Evolutionary conservation across 257 asterid species (phyloP).

Genomic region (Linderniella brevidens): DNA sequence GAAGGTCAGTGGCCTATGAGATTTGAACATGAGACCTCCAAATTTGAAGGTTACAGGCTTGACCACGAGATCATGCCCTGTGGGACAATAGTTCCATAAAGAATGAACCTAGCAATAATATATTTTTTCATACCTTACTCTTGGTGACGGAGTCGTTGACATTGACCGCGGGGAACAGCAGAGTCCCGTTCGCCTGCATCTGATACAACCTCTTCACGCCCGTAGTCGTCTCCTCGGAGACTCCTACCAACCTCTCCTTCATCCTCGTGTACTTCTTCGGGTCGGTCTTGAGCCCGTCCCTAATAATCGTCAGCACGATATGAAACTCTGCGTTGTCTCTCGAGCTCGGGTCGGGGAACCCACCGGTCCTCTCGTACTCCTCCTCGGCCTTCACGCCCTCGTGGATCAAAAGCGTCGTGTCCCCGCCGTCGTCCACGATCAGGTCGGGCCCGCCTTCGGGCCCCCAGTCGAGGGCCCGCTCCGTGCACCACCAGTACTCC

Average conservation of each 20-base stretch:
- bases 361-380: conserved; percentile 39
- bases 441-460: too few relatives aligned
- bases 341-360: conserved; percentile 50
- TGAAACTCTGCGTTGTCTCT: conserved; percentile 76
- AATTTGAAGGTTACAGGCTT: too few relatives aligned
- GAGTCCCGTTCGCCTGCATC: conserved; percentile 65
- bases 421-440: conserved; percentile 94
- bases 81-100: too few relatives aligned
- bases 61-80: too few relatives aligned
- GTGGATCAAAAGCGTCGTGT: conserved; percentile 61
- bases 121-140: conserved; percentile 52
- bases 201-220: conserved; percentile 88
- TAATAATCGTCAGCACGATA: conserved; percentile 47
- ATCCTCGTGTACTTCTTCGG: conserved; percentile 52
- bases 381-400: conserved; percentile 89
- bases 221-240: conserved; percentile 87
- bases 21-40: too few relatives aligned
- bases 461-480: conserved; percentile 84
- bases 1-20: too few relatives aligned
- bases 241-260: conserved; percentile 81
- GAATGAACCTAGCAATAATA: too few relatives aligned
- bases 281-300: conserved; percentile 51
- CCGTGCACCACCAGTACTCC: conserved; percentile 98
- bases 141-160: conserved; percentile 81
- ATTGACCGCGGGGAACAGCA: conserved; percentile 71